Base-by-base conservation (phyloP, 768 basidiomycete genomes). In the Suillus weaverae region DNA sequence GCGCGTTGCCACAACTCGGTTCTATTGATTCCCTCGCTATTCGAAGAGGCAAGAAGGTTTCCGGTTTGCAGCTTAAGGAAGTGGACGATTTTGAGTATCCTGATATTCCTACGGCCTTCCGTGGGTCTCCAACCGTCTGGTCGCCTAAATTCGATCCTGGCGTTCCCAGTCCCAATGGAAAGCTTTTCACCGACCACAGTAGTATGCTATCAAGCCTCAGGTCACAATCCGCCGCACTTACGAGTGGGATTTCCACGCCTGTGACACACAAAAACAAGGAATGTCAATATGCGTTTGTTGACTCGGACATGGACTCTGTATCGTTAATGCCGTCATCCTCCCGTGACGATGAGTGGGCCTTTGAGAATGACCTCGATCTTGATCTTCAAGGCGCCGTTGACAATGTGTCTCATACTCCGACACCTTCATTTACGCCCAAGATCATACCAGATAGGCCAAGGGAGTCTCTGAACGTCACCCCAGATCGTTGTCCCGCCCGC, bases 71-170 rank as follows among this genome's bases (percentile, higher is more conserved):
- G 62, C 63, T 67, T 63, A 76, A 62, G 54, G 65, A 53, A 20
- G 67, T 69, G 51, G 64, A 71, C 55, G 64, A 65, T 18, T 18
- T 69, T 66, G 66, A 73, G 8, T 83, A 82, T 62, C 81, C 81
- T 26, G 77, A 76, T 60, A 79, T 83, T 16, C 81, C 81, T 7
- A 80, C 77, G 18, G 78, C 81, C 8, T 83, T 82, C 70, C 72
- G 76, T 16, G 78, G 80, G 16, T 79, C 80, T 4, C 72, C 78
- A 0, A 68, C 73, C 8, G 62, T 70, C 26, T 74, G 75, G 67
- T 74, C 72, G 6, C 78, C 80, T 2, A 66, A 64, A 36, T 74
- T 76, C 43, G 71, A 74, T 26, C 44, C 55, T 36, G 36, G n/a
- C 16, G 39, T 59, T 20, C 18, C 35, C n/a, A 64, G 62, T n/a